These are phyloP conservation scores for Xylaria longipes DNA, from an alignment of 495 filamentous ascomycete genomes.

Conservation along the genomic window DNA sequence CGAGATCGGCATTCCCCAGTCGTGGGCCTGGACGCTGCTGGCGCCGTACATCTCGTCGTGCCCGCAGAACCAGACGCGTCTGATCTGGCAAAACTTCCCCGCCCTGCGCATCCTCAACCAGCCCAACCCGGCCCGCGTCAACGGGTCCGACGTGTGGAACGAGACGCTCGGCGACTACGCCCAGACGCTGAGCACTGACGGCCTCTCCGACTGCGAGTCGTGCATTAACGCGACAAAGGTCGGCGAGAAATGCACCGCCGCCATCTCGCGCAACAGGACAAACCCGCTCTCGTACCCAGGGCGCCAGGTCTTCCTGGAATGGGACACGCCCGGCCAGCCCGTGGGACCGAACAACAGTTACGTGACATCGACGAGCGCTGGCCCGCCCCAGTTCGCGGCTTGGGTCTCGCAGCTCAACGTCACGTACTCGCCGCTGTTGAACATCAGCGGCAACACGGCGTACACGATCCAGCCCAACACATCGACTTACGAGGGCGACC, in stretches of 20 bases:
- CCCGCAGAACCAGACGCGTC: slow-evolving; percentile 72
- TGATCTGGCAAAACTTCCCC: slow-evolving; percentile 92
- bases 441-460: slow-evolving; percentile 61
- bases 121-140: slow-evolving; percentile 69
- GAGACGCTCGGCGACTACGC: slow-evolving; percentile 61
- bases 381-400: slow-evolving; percentile 67
- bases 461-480: slow-evolving; percentile 73
- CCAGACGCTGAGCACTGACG: slow-evolving; percentile 46
- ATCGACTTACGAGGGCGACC: slow-evolving; percentile 68
- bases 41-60: slow-evolving; percentile 86
- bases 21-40: slow-evolving; percentile 85
- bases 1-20: slow-evolving; percentile 79
- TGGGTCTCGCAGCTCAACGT: slow-evolving; percentile 88
- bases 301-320: slow-evolving; percentile 70
- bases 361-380: slow-evolving; percentile 66
- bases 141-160: slow-evolving; percentile 59
- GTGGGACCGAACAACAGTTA: slow-evolving; percentile 87
- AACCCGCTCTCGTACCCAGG: slow-evolving; percentile 78
- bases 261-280: slow-evolving; percentile 69
- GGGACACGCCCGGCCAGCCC: slow-evolving; percentile 71
- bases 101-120: slow-evolving; percentile 76
- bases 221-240: slow-evolving; percentile 60
- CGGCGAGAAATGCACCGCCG: slow-evolving; percentile 64
- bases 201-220: slow-evolving; percentile 46
- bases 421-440: slow-evolving; percentile 74